phyloP scores from a whole-genome alignment of 2,329 filamentous ascomycete species.

The Acrocalymma vagum region DNA sequence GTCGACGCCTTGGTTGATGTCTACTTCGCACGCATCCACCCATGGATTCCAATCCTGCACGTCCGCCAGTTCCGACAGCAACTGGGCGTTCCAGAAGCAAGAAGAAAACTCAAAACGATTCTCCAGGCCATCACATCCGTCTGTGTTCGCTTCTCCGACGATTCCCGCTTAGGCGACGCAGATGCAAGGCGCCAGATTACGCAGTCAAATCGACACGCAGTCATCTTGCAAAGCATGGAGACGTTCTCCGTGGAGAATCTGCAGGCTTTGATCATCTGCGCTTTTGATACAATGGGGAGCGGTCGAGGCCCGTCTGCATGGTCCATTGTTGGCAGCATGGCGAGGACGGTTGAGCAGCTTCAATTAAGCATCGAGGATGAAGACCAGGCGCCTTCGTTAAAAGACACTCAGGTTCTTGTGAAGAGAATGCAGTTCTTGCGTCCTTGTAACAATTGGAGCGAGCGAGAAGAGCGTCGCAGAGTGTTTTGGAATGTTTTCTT shows the following conservation, averaged over 20 bases:
- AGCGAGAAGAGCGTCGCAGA: constrained; percentile 46
- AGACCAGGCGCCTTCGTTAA: constrained; percentile 8
- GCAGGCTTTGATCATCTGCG: constrained; percentile 46
- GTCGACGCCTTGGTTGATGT: constrained; percentile 36
- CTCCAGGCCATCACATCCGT: constrained; percentile 37
- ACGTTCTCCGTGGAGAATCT: constrained; percentile 44
- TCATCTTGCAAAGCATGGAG: constrained; percentile 44
- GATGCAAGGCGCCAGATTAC: constrained; percentile 11
- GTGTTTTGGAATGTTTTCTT: constrained; percentile 51
- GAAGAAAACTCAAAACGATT: constrained; percentile 22
- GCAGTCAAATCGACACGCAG: constrained; percentile 23
- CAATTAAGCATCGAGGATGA: constrained; percentile 43
- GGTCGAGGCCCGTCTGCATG: constrained; percentile 45
- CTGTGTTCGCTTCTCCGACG: constrained; percentile 22
- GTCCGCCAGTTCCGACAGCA: constrained; percentile 35
- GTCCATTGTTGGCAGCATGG: constrained; percentile 46
- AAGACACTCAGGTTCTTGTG: constrained; percentile 38
- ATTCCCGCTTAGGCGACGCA: constrained; percentile 15
- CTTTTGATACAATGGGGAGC: constrained; percentile 45
- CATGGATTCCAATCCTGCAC: constrained; percentile 47
- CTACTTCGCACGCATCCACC: constrained; percentile 41
- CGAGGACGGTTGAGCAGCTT: constrained; percentile 45
- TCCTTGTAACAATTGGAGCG: constrained; percentile 37
- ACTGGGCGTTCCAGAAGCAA: constrained; percentile 20
- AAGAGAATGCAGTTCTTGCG: constrained; percentile 47